Percentiles rank a stretch among this genome's conserved stretches.
Conservation (phyloP, 768 basidiomycete species). For the Guyanaporus albipodus region DNA sequence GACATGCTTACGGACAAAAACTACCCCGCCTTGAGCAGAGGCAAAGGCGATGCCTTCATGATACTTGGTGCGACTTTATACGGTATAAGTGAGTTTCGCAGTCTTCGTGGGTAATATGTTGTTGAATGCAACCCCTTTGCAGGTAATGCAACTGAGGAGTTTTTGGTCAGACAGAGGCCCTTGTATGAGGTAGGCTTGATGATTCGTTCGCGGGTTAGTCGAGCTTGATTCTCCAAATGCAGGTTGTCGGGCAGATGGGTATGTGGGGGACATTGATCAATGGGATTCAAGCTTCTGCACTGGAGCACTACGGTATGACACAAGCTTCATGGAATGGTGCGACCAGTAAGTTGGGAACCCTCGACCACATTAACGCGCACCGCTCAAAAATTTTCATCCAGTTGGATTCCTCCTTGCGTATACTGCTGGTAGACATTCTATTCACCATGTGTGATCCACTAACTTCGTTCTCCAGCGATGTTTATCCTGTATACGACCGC, state of each 20-base stretch:
- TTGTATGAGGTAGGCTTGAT: conserved; percentile 60
- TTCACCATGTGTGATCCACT: neutral
- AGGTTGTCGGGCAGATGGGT: conserved; percentile 82
- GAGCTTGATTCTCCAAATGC: neutral
- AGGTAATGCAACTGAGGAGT: conserved; percentile 90
- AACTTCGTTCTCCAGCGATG: conserved; percentile 52
- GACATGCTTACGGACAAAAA: conserved; percentile 77
- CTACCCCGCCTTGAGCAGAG: conserved; percentile 58
- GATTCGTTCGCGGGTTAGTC: neutral
- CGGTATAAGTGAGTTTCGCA: conserved; percentile 64
- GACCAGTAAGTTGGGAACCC: conserved; percentile 54
- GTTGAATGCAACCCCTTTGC: conserved; percentile 1
- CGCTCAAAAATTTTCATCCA: conserved; percentile 17
- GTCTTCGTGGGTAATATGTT: neutral
- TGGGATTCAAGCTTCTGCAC: conserved; percentile 68
- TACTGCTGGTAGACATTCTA: conserved; percentile 34
- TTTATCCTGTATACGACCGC: conserved; percentile 81
- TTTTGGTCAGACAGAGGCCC: conserved; percentile 74
- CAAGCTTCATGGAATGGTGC: conserved; percentile 67
- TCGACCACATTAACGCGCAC: conserved; percentile 4
- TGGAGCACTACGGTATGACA: conserved; percentile 68
- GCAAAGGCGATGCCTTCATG: conserved; percentile 85
- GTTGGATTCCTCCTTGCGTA: conserved; percentile 53
- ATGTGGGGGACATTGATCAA: conserved; percentile 82
- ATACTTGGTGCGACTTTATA: conserved; percentile 82